Conservation (phyloP, 106 monocot species). For the Dioscorea zingiberensis region DNA sequence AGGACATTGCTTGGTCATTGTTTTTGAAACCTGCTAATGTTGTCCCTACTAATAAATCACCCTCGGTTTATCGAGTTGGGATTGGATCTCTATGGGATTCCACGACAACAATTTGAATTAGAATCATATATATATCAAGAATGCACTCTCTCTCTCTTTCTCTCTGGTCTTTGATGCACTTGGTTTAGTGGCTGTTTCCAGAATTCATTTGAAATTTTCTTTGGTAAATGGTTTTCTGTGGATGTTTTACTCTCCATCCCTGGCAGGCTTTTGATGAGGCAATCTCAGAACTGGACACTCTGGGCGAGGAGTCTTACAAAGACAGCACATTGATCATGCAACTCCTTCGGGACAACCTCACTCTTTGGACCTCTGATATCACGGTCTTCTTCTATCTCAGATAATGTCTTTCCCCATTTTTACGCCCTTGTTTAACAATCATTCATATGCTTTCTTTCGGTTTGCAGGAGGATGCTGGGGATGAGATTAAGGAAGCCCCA, state of each 20-base stretch:
- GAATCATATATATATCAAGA: no score
- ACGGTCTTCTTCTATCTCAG: neutral
- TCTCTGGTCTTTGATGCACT: no score
- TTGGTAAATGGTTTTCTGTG: no score
- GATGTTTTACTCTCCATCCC: neutral
- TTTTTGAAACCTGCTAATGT: no score
- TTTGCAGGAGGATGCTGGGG: constrained; percentile 9
- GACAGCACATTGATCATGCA: constrained; percentile 15
- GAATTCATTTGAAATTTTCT: no score
- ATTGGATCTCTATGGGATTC: no score
- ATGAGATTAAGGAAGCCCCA: constrained; percentile 2
- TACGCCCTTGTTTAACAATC: neutral
- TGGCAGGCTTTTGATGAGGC: constrained; percentile 12
- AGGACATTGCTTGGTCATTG: no score
- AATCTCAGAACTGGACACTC: constrained; percentile 10
- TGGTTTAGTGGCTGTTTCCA: no score
- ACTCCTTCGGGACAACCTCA: constrained; percentile 8
- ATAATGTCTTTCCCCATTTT: neutral
- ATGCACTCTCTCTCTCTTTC: no score
- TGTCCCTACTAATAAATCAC: no score
- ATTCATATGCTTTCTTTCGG: neutral
- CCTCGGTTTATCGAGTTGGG: no score
- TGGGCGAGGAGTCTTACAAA: constrained; percentile 10
- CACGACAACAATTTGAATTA: no score
- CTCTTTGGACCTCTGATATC: constrained; percentile 8